These are phyloP conservation scores for Fagopyrum esculentum DNA, from an alignment of 148 eudicot species.

Conservation along the genomic window DNA sequence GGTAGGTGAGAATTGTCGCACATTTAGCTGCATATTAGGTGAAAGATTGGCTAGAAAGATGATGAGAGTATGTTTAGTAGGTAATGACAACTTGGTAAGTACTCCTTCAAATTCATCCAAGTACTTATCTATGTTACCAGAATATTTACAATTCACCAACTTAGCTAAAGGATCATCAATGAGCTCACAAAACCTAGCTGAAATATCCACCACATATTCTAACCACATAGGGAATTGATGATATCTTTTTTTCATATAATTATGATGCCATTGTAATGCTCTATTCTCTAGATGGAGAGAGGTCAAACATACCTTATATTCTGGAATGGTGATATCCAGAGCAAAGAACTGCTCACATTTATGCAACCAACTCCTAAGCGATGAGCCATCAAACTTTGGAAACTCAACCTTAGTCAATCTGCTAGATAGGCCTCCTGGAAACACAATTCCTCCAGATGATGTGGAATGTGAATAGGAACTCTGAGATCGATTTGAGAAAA, in stretches of 20 bases:
- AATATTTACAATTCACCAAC: no score
- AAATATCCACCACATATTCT: background rate
- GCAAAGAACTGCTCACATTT: no score
- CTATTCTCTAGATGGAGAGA: background rate
- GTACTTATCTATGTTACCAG: background rate
- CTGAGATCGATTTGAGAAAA: no score
- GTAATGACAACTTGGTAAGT: background rate
- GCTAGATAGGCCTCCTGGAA: background rate
- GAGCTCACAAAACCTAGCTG: background rate
- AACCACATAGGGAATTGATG: background rate
- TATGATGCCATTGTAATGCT: background rate
- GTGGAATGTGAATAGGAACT: no score
- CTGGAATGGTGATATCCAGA: no score
- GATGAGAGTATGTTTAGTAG: background rate
- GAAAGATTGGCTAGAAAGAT: background rate
- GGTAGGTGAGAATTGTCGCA: background rate
- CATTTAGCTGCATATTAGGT: background rate
- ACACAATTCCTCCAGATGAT: background rate
- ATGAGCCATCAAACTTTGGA: background rate
- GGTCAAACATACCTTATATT: background rate
- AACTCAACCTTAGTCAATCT: background rate
- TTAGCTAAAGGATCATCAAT: slow-evolving; percentile 11
- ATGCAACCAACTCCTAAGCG: background rate
- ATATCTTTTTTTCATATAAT: background rate
- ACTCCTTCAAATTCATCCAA: background rate